Conservation (phyloP, 352 stramenopile species). For the Pythium coloratum region DNA sequence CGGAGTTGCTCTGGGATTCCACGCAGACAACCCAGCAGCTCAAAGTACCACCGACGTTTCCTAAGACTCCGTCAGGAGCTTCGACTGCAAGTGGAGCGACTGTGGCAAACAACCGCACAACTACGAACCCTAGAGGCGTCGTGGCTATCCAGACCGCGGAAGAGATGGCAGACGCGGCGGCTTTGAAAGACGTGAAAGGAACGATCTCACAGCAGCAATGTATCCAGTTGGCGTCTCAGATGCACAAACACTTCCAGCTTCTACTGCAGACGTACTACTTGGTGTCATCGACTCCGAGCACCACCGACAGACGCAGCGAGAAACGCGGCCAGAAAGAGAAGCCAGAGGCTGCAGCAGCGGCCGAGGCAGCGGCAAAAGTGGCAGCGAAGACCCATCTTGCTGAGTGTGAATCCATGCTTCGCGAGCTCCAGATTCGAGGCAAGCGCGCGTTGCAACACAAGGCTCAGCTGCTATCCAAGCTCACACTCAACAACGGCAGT, state of each 20-base stretch:
- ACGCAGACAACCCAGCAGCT: slow-evolving; percentile 37
- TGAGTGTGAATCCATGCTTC: slow-evolving; percentile 63
- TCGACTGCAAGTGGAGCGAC: not conserved
- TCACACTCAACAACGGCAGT: slow-evolving; percentile 29
- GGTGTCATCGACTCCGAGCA: slow-evolving; percentile 19
- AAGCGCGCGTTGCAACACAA: slow-evolving; percentile 69
- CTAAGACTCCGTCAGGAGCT: not conserved
- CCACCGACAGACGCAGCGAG: not conserved
- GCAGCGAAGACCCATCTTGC: slow-evolving; percentile 7
- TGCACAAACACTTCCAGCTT: slow-evolving; percentile 88
- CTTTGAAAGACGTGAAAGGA: slow-evolving; percentile 29
- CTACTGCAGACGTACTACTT: slow-evolving; percentile 74
- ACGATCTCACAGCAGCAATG: slow-evolving; percentile 67
- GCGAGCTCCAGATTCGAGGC: slow-evolving; percentile 62
- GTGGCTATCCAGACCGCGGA: not conserved
- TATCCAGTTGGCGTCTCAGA: slow-evolving; percentile 81
- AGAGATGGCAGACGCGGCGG: slow-evolving; percentile 8
- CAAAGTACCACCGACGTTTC: slow-evolving; percentile 39
- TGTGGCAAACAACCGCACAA: not conserved
- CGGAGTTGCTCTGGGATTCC: slow-evolving; percentile 80
- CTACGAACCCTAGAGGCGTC: not conserved
- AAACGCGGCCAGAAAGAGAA: slow-evolving; percentile 7
- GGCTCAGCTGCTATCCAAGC: slow-evolving; percentile 58
- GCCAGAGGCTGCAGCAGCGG: not conserved
- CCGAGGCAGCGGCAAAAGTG: not conserved